Evolutionary conservation across 192 early-diverging fungal genomes (phyloP).

Genomic region (Backusella psychrophila): DNA sequence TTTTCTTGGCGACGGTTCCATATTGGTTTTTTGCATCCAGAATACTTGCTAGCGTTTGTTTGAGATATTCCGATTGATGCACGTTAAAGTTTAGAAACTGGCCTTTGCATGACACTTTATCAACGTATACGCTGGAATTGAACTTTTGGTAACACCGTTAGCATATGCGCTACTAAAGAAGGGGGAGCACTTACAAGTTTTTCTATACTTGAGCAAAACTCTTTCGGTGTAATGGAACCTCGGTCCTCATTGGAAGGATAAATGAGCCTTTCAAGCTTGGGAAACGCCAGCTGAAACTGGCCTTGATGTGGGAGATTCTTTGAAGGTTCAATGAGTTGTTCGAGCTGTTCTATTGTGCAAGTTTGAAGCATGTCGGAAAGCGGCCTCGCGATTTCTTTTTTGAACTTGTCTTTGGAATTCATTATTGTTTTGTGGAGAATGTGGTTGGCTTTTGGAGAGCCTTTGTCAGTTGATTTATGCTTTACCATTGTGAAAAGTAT

Average conservation of each 20-base stretch:
- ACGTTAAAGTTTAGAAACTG: conserved; percentile 71
- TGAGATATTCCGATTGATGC: conserved; percentile 44
- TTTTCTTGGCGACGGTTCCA: conserved; percentile 43
- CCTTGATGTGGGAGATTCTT: neutral
- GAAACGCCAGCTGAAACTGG: neutral
- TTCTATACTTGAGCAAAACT: neutral
- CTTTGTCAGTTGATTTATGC: neutral
- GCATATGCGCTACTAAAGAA: neutral
- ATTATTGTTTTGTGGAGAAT: neutral
- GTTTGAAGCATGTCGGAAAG: neutral
- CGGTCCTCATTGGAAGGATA: neutral
- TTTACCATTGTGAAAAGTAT: neutral
- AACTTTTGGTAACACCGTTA: conserved; percentile 29
- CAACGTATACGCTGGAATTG: conserved; percentile 43
- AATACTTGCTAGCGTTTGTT: conserved; percentile 52
- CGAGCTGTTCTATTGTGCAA: neutral
- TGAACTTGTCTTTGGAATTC: neutral
- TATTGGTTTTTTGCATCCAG: conserved; percentile 44
- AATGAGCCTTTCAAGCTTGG: neutral
- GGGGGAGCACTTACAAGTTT: neutral
- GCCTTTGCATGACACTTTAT: conserved; percentile 47
- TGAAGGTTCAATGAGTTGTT: neutral
- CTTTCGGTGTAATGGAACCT: neutral
- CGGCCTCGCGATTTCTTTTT: neutral
- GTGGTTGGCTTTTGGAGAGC: neutral